These are phyloP conservation scores for Trichopus zeylanicus DNA, from an alignment of 116 monocot genomes.

Conservation along the genomic window DNA sequence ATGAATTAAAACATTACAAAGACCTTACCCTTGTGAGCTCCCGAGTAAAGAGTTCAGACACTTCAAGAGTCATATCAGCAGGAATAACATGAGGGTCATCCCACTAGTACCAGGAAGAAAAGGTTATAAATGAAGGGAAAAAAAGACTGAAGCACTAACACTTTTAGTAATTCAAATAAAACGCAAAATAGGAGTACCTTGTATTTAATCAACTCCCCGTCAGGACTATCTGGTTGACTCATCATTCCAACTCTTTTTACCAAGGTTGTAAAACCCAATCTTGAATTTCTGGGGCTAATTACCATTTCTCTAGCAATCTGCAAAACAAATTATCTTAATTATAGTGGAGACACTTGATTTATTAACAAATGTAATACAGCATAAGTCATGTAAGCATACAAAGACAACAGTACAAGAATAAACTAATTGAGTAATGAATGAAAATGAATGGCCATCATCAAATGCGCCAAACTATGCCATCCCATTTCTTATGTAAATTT, in stretches of 20 bases:
- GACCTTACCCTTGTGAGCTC: slow-evolving; percentile 65
- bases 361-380: not conserved
- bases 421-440: not conserved
- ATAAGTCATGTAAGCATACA: not conserved
- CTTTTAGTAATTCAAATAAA: not conserved
- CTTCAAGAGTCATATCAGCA: slow-evolving; percentile 67
- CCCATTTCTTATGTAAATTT: no score
- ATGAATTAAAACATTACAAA: not conserved
- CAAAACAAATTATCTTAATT: not conserved
- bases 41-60: slow-evolving; percentile 75
- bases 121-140: not conserved
- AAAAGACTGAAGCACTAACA: not conserved
- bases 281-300: slow-evolving; percentile 76
- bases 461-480: no score
- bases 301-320: slow-evolving; percentile 95
- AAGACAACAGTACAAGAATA: not conserved
- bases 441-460: no score
- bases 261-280: slow-evolving; percentile 52
- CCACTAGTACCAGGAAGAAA: slow-evolving; percentile 39
- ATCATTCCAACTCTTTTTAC: slow-evolving; percentile 53
- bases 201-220: slow-evolving; percentile 67
- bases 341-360: not conserved
- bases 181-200: slow-evolving; percentile 31
- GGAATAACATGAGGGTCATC: slow-evolving; percentile 74
- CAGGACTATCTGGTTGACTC: slow-evolving; percentile 45